phyloP scores from a whole-genome alignment of 768 basidiomycete genomes.

The Macrolepiota dolichaula region DNA sequence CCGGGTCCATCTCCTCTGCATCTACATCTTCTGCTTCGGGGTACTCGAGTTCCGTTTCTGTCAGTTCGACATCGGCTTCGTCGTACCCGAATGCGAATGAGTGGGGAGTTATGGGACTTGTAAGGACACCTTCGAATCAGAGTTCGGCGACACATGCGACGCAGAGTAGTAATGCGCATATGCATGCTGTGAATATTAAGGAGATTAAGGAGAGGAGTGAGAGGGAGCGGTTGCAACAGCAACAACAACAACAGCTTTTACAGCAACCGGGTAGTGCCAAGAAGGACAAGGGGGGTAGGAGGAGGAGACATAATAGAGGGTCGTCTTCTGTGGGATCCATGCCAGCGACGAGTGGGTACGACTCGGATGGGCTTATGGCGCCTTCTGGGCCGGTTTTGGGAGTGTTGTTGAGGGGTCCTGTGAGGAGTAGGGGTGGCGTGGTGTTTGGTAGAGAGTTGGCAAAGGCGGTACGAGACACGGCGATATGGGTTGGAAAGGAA shows the following conservation, averaged over 20 bases:
- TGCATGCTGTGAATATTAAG: slow-evolving; percentile 12
- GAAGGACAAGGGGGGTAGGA: slow-evolving; percentile 22
- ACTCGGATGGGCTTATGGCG: slow-evolving; percentile 41
- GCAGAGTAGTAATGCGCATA: slow-evolving; percentile 5
- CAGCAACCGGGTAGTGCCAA: slow-evolving; percentile 2
- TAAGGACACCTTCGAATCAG: slow-evolving; percentile 37
- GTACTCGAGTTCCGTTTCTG: slow-evolving; percentile 10
- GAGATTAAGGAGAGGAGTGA: slow-evolving; percentile 10
- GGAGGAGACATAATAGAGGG: slow-evolving; percentile 48
- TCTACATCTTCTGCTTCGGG: slow-evolving; percentile 20
- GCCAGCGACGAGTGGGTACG: slow-evolving; percentile 42
- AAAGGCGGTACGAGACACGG: slow-evolving; percentile 24
- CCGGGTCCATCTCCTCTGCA: slow-evolving; percentile 46
- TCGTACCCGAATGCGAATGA: slow-evolving; percentile 29
- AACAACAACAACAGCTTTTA: slow-evolving; percentile 6
- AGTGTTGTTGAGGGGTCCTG: slow-evolving; percentile 50
- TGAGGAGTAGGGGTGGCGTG: slow-evolving; percentile 43
- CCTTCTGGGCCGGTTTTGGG: slow-evolving; percentile 52
- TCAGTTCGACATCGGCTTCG: slow-evolving; percentile 31
- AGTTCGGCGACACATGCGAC: slow-evolving; percentile 17
- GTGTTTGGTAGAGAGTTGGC: slow-evolving; percentile 68
- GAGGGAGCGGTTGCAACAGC: not conserved
- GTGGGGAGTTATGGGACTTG: slow-evolving; percentile 20
- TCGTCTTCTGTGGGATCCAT: slow-evolving; percentile 52
- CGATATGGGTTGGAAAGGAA: slow-evolving; percentile 23